A percentile compares a stretch with the other conserved stretches of the same genome.
phyloP scores from a whole-genome alignment of 805 yeast genomes.

The Spathaspora passalidarum region DNA sequence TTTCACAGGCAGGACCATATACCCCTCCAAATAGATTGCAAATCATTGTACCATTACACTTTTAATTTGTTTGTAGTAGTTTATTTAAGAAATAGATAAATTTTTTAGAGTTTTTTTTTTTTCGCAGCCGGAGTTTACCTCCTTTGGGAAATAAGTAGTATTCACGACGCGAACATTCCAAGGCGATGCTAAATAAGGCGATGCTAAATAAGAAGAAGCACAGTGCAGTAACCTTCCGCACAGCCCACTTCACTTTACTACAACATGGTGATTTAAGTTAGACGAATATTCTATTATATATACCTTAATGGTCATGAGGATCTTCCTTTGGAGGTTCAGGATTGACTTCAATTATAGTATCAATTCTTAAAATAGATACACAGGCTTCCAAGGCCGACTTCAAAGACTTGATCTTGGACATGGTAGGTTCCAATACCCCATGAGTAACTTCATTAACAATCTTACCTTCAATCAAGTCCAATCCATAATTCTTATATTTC shows the following conservation, averaged over 20 bases:
- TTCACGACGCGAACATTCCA: background rate
- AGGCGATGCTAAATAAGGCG: too few relatives aligned
- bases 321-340: conserved; percentile 94
- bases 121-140: background rate
- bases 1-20: background rate
- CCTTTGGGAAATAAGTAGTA: background rate
- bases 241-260: too few relatives aligned
- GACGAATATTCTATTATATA: background rate
- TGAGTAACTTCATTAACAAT: conserved; percentile 77
- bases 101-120: background rate
- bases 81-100: too few relatives aligned
- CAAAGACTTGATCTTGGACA: conserved; percentile 87
- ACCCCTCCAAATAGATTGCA: background rate
- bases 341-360: conserved; percentile 95
- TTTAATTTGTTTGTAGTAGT: background rate
- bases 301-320: conserved; percentile 71
- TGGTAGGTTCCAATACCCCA: conserved; percentile 95
- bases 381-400: conserved; percentile 98
- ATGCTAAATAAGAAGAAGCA: too few relatives aligned
- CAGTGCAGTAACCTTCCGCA: too few relatives aligned
- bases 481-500: conserved; percentile 85
- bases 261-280: too few relatives aligned
- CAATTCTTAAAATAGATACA: conserved; percentile 94
- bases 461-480: conserved; percentile 88
- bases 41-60: background rate